Evolutionary conservation across 2,329 filamentous ascomycete species (phyloP).

Genomic region (Didymella glomerata): DNA sequence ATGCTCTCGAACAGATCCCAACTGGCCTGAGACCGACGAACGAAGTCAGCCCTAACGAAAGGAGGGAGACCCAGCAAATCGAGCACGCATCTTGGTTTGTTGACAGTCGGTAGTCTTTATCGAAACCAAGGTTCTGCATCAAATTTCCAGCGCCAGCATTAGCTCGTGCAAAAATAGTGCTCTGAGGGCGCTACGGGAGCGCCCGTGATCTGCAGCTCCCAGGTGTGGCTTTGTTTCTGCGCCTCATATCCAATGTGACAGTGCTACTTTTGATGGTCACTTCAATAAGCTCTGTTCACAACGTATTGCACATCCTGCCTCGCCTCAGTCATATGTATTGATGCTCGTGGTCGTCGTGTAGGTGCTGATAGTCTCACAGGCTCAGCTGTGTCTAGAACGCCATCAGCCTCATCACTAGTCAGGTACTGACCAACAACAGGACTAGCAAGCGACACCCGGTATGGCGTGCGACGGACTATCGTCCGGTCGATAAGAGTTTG

Average conservation of each 20-base stretch:
- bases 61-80: neutral
- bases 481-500: constrained; percentile 15
- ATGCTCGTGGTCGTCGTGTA: neutral
- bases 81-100: neutral
- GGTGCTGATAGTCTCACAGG: neutral
- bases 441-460: constrained; percentile 6
- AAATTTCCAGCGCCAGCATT: constrained; percentile 1
- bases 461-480: constrained; percentile 9
- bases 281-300: neutral
- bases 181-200: constrained; percentile 21
- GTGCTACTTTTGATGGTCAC: neutral
- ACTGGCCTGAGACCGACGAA: neutral
- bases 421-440: constrained; percentile 13
- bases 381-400: constrained; percentile 8
- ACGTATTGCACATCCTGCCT: neutral
- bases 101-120: neutral
- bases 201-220: constrained; percentile 30
- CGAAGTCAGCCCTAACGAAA: neutral
- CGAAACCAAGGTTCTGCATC: constrained; percentile 10
- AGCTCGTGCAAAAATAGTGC: constrained; percentile 15
- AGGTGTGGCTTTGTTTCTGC: constrained; percentile 2
- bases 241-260: neutral
- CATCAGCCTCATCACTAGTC: constrained; percentile 18
- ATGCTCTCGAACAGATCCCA: neutral
- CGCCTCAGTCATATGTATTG: neutral